These are phyloP conservation scores for Pichia nakasei DNA, from an alignment of 805 yeast species.

Conservation along the genomic window DNA sequence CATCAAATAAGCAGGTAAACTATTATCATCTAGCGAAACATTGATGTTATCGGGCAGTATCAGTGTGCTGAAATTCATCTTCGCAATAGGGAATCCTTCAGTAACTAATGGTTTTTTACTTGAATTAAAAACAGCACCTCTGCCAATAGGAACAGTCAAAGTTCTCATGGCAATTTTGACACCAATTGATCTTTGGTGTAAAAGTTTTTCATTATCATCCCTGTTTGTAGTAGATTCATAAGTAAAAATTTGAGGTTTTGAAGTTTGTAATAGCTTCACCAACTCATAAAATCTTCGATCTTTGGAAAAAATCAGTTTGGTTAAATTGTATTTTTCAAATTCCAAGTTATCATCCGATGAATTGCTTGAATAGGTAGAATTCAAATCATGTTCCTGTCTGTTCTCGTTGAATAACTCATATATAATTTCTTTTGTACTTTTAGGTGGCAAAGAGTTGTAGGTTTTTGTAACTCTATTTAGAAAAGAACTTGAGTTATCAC, in stretches of 20 bases:
- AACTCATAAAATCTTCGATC: constrained; percentile 79
- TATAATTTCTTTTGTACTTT: constrained; percentile 33
- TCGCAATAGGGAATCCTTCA: constrained; percentile 74
- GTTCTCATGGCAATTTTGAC: constrained; percentile 61
- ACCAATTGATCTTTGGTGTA: constrained; percentile 49
- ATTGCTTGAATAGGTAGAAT: constrained; percentile 10
- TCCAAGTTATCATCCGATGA: constrained; percentile 71
- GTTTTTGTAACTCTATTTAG: too few species aligned
- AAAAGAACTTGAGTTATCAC: neutral
- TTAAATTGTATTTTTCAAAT: constrained; percentile 57
- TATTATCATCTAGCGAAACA: constrained; percentile 47
- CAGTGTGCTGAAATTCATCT: constrained; percentile 56
- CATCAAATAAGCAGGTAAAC: constrained; percentile 38
- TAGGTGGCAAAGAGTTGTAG: neutral
- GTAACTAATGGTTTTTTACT: constrained; percentile 72
- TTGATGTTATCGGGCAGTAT: constrained; percentile 59
- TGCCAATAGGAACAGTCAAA: constrained; percentile 65
- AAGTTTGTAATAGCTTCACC: constrained; percentile 60
- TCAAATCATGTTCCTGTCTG: too few species aligned
- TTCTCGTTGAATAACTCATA: constrained; percentile 21
- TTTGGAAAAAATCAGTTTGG: constrained; percentile 61
- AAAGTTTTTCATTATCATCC: constrained; percentile 47
- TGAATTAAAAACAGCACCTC: constrained; percentile 63
- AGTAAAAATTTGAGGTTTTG: constrained; percentile 49
- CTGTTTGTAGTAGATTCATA: constrained; percentile 31